Percentiles rank a stretch among this genome's conserved stretches.
Evolutionary conservation across 1,284 basidiomycete species (phyloP).

Genomic region (Trametes polyzona): DNA sequence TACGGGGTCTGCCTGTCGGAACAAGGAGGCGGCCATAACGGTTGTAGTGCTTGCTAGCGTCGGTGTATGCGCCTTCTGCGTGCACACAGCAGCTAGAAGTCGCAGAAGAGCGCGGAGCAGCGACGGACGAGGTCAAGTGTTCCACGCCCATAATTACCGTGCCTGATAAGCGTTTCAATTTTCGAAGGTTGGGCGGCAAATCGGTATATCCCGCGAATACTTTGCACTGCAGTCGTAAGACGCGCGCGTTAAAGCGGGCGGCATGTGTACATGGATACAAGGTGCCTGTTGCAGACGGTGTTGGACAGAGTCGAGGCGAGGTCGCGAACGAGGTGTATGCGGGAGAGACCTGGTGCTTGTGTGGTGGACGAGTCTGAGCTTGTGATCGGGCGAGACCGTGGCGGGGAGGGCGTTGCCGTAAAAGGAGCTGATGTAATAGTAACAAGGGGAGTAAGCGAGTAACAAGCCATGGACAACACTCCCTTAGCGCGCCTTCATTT

Average conservation of each 20-base stretch:
- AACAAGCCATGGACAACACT: conserved; percentile 3
- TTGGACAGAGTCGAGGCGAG: too few species aligned
- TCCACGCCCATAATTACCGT: conserved; percentile 16
- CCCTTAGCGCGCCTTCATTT: conserved; percentile 23
- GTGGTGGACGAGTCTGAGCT: neutral
- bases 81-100: conserved; percentile 1
- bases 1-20: neutral
- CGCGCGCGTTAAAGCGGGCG: neutral
- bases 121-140: neutral
- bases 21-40: neutral
- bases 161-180: conserved; percentile 21
- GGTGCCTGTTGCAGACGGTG: neutral
- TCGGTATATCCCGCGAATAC: conserved; percentile 1
- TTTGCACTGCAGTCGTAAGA: neutral
- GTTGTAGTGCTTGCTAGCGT: neutral
- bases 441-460: conserved; percentile 11
- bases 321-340: neutral
- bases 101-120: neutral
- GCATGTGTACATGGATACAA: too few species aligned
- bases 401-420: neutral
- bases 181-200: neutral
- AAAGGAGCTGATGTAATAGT: conserved; percentile 16
- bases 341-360: too few species aligned
- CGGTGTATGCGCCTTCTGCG: neutral
- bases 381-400: conserved; percentile 9